Percentiles rank a stretch among this genome's conserved stretches.
These are phyloP conservation scores for Sporothrix mexicana DNA, from an alignment of 2,329 filamentous ascomycete genomes.

Conservation along the genomic window DNA sequence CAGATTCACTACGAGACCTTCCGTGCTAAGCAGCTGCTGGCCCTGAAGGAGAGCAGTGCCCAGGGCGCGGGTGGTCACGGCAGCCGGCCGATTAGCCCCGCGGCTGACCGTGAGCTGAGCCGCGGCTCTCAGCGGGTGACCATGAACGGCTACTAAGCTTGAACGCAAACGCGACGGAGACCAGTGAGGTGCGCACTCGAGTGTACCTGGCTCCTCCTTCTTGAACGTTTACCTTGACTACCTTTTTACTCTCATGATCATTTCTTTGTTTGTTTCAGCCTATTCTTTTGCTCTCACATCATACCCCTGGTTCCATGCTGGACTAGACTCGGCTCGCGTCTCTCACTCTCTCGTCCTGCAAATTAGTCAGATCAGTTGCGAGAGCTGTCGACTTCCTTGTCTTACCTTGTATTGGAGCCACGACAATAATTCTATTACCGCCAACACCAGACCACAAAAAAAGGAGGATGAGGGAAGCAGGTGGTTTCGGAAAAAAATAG, in stretches of 20 bases:
- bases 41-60: constrained; percentile 96
- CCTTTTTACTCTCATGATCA: constrained; percentile 29
- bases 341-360: not conserved
- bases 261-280: constrained; percentile 28
- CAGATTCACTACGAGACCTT: constrained; percentile 99
- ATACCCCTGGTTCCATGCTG: constrained; percentile 33
- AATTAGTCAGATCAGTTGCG: too few relatives aligned
- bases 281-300: constrained; percentile 34
- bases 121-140: constrained; percentile 95
- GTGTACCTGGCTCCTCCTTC: not conserved
- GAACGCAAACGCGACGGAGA: constrained; percentile 28
- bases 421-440: constrained; percentile 28
- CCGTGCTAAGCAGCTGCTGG: constrained; percentile 97
- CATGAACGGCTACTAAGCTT: constrained; percentile 92
- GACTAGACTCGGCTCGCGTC: constrained; percentile 14
- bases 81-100: constrained; percentile 92
- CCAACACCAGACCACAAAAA: constrained; percentile 21
- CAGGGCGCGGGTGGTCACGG: constrained; percentile 69
- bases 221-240: constrained; percentile 17
- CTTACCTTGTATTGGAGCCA: constrained; percentile 12
- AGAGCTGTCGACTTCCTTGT: not conserved
- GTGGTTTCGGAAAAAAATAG: constrained; percentile 30
- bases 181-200: constrained; percentile 29
- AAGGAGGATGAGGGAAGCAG: constrained; percentile 29
- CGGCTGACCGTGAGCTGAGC: constrained; percentile 94